Percentiles rank a stretch among this genome's conserved stretches.
Evolutionary conservation across 108 stramenopile genomes (phyloP).

Genomic region (Cyclotella baltica): DNA sequence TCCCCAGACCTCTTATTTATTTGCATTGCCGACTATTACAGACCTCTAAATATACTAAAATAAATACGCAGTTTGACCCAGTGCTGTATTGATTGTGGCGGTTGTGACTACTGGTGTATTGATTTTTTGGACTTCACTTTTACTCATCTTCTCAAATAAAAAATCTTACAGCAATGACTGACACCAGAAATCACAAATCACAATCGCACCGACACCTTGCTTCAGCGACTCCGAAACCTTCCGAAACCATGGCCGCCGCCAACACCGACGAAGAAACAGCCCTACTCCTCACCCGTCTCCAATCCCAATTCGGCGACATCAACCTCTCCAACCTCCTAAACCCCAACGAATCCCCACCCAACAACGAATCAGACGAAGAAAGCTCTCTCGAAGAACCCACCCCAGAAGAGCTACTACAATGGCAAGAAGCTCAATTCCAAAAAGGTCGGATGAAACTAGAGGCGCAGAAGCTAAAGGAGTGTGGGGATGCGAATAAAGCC

Average conservation of each 20-base stretch:
- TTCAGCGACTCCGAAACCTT: too few relatives aligned
- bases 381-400: slow-evolving; percentile 60
- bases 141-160: too few relatives aligned
- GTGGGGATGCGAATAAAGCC: slow-evolving; percentile 1
- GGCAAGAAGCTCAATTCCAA: slow-evolving; percentile 72
- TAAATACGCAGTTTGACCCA: too few relatives aligned
- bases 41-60: too few relatives aligned
- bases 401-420: slow-evolving; percentile 65
- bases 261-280: slow-evolving; percentile 37
- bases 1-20: too few relatives aligned
- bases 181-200: too few relatives aligned
- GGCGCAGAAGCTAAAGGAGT: slow-evolving; percentile 23
- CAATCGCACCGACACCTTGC: too few relatives aligned
- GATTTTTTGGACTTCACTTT: too few relatives aligned
- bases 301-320: slow-evolving; percentile 71
- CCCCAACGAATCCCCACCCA: slow-evolving; percentile 5
- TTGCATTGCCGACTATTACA: too few relatives aligned
- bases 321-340: slow-evolving; percentile 17
- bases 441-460: slow-evolving; percentile 42
- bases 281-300: slow-evolving; percentile 55
- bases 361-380: slow-evolving; percentile 19
- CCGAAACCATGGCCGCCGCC: background rate
- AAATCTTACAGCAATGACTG: too few relatives aligned
- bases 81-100: too few relatives aligned
- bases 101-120: too few relatives aligned